These are phyloP conservation scores for Podospora tetraspora DNA, from an alignment of 495 filamentous ascomycete genomes.

Conservation along the genomic window DNA sequence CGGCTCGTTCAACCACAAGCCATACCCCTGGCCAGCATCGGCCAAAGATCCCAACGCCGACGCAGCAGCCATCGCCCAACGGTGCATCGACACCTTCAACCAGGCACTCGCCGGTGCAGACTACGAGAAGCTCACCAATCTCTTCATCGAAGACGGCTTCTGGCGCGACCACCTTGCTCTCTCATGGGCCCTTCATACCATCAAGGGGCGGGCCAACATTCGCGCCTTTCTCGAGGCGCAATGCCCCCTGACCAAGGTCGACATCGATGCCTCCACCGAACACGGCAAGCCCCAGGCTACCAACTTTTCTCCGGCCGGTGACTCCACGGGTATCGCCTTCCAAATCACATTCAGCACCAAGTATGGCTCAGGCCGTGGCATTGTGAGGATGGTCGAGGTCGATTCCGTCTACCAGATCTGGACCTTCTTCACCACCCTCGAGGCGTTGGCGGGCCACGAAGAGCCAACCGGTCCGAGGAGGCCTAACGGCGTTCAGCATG, in stretches of 20 bases:
- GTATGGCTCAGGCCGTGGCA: conserved; percentile 51
- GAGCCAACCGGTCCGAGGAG: conserved; percentile 48
- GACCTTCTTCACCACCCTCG: conserved; percentile 55
- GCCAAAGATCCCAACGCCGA: conserved; percentile 33
- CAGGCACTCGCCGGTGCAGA: conserved; percentile 36
- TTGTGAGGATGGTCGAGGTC: conserved; percentile 51
- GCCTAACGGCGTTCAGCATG: conserved; percentile 49
- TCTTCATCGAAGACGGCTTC: conserved; percentile 55
- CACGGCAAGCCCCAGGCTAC: conserved; percentile 44
- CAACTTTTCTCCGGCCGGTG: conserved; percentile 41
- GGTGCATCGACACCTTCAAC: conserved; percentile 47
- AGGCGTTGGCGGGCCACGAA: conserved; percentile 46
- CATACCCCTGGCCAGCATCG: conserved; percentile 38
- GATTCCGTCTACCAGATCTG: conserved; percentile 58
- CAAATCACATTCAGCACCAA: conserved; percentile 50
- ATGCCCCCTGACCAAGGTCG: conserved; percentile 39
- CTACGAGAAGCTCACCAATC: conserved; percentile 27
- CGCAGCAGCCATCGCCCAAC: conserved; percentile 40
- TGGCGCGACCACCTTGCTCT: conserved; percentile 60
- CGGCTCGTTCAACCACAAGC: conserved; percentile 52
- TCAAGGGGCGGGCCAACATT: conserved; percentile 52
- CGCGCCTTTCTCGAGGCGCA: conserved; percentile 41
- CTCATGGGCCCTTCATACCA: conserved; percentile 56
- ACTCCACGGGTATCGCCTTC: conserved; percentile 46
- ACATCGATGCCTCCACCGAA: conserved; percentile 44